phyloP scores from a whole-genome alignment of 2,329 filamentous ascomycete species.

The Purpureocillium lavendulum region DNA sequence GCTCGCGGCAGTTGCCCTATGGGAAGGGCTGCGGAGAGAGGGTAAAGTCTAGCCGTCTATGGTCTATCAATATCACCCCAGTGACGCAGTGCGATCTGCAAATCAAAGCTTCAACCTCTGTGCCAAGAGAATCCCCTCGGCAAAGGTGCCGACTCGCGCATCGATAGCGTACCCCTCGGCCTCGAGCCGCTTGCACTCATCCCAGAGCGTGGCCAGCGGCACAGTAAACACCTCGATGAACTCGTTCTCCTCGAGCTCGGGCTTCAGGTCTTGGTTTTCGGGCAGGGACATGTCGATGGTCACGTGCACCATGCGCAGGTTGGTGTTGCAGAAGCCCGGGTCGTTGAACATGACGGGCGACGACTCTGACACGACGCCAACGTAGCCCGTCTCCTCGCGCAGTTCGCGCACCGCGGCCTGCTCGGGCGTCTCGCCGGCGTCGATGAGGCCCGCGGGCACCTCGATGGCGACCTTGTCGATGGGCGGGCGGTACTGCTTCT shows the following conservation, averaged over 20 bases:
- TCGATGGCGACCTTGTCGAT: slow-evolving; percentile 53
- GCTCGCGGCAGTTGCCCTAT: slow-evolving; percentile 50
- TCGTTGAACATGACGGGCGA: slow-evolving; percentile 61
- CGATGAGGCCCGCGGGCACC: slow-evolving; percentile 55
- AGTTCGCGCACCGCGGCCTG: slow-evolving; percentile 56
- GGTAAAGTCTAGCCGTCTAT: slow-evolving; percentile 24
- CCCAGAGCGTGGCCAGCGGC: slow-evolving; percentile 55
- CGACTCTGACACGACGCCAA: slow-evolving; percentile 45
- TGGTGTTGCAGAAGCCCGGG: slow-evolving; percentile 59
- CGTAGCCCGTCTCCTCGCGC: slow-evolving; percentile 59
- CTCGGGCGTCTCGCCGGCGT: slow-evolving; percentile 53
- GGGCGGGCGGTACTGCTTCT: slow-evolving; percentile 60
- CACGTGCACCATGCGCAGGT: slow-evolving; percentile 63
- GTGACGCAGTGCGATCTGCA: too few species aligned
- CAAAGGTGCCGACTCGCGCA: slow-evolving; percentile 67
- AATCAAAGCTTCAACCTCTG: slow-evolving; percentile 41
- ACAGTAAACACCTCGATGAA: slow-evolving; percentile 75
- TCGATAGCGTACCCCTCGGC: slow-evolving; percentile 69
- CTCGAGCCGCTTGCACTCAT: slow-evolving; percentile 58
- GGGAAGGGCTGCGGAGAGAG: slow-evolving; percentile 44
- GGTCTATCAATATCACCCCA: not conserved
- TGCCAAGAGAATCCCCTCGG: slow-evolving; percentile 69
- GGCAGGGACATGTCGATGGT: slow-evolving; percentile 60
- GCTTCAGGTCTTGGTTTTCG: slow-evolving; percentile 60
- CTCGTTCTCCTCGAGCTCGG: slow-evolving; percentile 68